A percentile compares a stretch with the other conserved stretches of the same genome.
Evolutionary conservation across 345 rosid genomes (phyloP).

Genomic region (Combretum micranthum): DNA sequence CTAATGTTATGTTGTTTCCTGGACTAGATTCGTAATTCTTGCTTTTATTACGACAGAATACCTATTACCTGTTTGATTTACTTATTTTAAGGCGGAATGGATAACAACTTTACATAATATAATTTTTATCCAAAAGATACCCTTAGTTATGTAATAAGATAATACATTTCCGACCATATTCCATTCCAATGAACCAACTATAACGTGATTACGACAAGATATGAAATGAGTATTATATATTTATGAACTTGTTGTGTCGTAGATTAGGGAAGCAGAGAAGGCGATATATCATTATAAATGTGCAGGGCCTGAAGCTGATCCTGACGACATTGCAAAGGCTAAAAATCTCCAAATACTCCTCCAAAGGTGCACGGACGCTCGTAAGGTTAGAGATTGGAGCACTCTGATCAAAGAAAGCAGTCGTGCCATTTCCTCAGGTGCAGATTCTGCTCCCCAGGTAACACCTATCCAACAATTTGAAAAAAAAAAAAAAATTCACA

Average conservation of each 20-base stretch:
- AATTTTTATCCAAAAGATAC: no score
- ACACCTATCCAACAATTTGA: neutral
- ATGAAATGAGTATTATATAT: neutral
- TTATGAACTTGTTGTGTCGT: neutral
- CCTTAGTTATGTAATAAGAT: no score
- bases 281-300: slow-evolving; percentile 80
- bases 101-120: no score
- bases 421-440: slow-evolving; percentile 54
- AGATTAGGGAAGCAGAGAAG: slow-evolving; percentile 92
- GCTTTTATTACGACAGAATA: no score
- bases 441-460: slow-evolving; percentile 89
- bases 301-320: slow-evolving; percentile 81
- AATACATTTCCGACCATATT: no score
- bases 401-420: slow-evolving; percentile 43
- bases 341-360: slow-evolving; percentile 48
- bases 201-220: no score
- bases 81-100: no score
- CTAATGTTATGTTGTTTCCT: no score
- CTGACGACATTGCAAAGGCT: slow-evolving; percentile 60
- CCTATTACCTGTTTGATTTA: no score
- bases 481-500: no score
- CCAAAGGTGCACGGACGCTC: slow-evolving; percentile 63
- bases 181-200: no score
- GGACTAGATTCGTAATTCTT: no score
- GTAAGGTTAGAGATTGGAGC: slow-evolving; percentile 65